Evolutionary conservation across 306 rosid genomes (phyloP), one percentile per base, ranked within the genome.

Genomic region (Boehmeria nivea): DNA sequence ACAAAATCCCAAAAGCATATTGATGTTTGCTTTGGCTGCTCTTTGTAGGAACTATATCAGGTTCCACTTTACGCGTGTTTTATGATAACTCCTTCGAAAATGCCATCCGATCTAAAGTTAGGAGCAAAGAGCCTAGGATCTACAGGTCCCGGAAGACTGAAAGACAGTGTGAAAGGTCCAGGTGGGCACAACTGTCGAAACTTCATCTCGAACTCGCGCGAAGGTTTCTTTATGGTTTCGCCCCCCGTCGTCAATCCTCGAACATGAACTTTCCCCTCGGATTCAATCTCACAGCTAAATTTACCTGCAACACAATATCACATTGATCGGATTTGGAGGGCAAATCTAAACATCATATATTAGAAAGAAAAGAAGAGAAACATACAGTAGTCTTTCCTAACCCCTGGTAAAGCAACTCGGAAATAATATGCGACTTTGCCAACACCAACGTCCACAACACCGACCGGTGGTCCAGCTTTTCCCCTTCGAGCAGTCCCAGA

Each of bases 101-200:
- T 73, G 37, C 83, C 89, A 54, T 86, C 95, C 53, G 81, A 19
- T 65, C 83, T 63, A 48, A 86, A 86, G 74, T 77, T 70, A 2
- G 87, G 85, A n/a, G 81, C 75, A 45, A 82, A 72, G 36, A 82
- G 95, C 68, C 90, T 80, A 6, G 95, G 95, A 75, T 86, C 85
- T 53, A 86, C 85, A 34, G 90, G 85, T 60, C 95, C 89, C 1
- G 95, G 95, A 60, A 86, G 90, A 66, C 64, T 72, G 75, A 82
- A 86, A 26, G 85, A 77, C 59, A 82, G 67, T 4, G 87, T 75
- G 73, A 86, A 86, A 25, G 83, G 85, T 53, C 95, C 95, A 21
- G 89, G 73, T 9, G 81, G 64, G 75, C 87, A 80, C 27, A 86
- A 24, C 17, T 66, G 79, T 68, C 15, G 77, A 51, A 60, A 51